phyloP scores from a whole-genome alignment of 768 basidiomycete species.

The Trametopsis cervina region DNA sequence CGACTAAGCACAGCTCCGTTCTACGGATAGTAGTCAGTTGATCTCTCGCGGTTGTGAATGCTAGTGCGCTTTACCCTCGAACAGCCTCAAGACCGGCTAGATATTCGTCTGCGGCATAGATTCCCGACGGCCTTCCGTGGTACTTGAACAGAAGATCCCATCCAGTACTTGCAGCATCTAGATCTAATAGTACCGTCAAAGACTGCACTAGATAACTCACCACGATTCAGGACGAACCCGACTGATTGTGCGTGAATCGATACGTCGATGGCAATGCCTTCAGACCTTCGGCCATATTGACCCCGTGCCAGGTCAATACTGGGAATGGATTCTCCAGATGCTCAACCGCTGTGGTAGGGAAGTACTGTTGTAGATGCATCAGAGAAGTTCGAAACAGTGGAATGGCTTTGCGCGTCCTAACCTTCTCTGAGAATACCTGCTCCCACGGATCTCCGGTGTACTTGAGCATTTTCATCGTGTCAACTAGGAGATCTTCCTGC shows the following conservation, averaged over 20 bases:
- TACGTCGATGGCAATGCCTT: conserved; percentile 49
- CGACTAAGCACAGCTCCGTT: conserved; percentile 48
- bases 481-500: conserved; percentile 39
- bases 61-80: conserved; percentile 32
- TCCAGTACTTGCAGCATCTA: conserved; percentile 41
- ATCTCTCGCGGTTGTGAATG: too few species aligned
- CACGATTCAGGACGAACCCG: conserved; percentile 29
- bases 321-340: conserved; percentile 39
- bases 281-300: conserved; percentile 51
- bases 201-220: not conserved
- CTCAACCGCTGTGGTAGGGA: conserved; percentile 37
- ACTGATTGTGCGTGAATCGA: conserved; percentile 49
- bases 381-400: not conserved
- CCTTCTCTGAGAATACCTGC: conserved; percentile 41
- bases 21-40: conserved; percentile 21
- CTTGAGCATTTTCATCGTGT: conserved; percentile 48
- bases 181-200: conserved; percentile 26
- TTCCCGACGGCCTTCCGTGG: conserved; percentile 49
- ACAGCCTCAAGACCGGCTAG: conserved; percentile 48
- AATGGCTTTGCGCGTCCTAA: too few species aligned
- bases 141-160: conserved; percentile 55
- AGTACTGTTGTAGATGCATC: conserved; percentile 27
- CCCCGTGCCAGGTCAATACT: conserved; percentile 45
- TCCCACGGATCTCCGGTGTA: conserved; percentile 49
- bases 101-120: conserved; percentile 51